phyloP scores from a whole-genome alignment of 164 flowering plant species.

The Dillenia suffruticosa region DNA sequence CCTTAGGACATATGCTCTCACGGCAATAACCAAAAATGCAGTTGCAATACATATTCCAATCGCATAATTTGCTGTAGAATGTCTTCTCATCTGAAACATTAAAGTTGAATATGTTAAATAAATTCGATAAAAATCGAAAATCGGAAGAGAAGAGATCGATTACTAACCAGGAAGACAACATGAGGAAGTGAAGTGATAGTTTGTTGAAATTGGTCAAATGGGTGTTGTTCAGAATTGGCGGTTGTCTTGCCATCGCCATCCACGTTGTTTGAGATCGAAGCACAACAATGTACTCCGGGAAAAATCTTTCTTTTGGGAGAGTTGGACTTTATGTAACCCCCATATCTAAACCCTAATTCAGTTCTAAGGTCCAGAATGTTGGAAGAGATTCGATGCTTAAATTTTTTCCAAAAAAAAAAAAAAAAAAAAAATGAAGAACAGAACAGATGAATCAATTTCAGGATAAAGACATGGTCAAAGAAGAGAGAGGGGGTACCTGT shows the following conservation, averaged over 20 bases:
- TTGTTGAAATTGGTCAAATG: conserved; percentile 28
- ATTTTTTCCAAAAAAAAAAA: not conserved
- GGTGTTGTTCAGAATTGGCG: conserved; percentile 8
- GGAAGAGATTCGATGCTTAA: conserved; percentile 17
- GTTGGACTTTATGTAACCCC: conserved; percentile 7
- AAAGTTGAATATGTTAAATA: not conserved
- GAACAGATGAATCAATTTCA: too few species aligned
- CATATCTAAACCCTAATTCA: conserved; percentile 6
- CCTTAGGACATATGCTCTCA: conserved; percentile 40
- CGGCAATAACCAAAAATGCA: conserved; percentile 38
- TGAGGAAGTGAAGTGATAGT: conserved; percentile 33
- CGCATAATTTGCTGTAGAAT: conserved; percentile 28
- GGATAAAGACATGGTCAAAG: not conserved
- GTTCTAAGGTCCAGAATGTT: conserved; percentile 14
- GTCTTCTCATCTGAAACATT: conserved; percentile 40
- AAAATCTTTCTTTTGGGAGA: conserved; percentile 6
- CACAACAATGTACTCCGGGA: conserved; percentile 15
- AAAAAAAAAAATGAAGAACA: not conserved
- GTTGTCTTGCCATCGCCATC: conserved; percentile 14
- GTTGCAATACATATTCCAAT: conserved; percentile 45
- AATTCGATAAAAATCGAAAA: not conserved
- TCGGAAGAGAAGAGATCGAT: not conserved
- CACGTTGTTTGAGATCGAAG: conserved; percentile 7
- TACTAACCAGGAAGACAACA: conserved; percentile 29
- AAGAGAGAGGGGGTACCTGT: not conserved